Evolutionary conservation across 768 basidiomycete species (phyloP).

Genomic region (Clathrus columnatus): DNA sequence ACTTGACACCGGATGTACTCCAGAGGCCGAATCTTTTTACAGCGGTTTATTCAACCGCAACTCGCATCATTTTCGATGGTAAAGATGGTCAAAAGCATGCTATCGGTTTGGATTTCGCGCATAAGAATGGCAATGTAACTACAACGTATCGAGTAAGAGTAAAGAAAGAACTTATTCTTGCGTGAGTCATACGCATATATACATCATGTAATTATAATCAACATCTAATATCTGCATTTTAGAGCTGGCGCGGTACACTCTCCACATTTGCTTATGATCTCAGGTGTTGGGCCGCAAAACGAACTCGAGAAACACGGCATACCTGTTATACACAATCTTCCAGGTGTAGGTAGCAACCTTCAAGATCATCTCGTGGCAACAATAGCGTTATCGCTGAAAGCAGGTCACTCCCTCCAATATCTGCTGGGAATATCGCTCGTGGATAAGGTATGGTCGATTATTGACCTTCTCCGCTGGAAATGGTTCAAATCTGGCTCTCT

Average conservation of each 20-base stretch:
- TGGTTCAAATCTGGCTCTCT: conserved; percentile 5
- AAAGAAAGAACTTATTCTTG: conserved; percentile 51
- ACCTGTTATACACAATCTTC: conserved; percentile 15
- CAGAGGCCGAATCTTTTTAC: conserved; percentile 58
- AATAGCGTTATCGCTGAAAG: conserved; percentile 13
- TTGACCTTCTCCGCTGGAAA: neutral
- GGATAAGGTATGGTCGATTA: neutral
- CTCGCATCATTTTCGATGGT: conserved; percentile 43
- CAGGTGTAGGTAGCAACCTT: conserved; percentile 19
- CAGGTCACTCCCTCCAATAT: conserved; percentile 17
- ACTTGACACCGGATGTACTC: conserved; percentile 57
- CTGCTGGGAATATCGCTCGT: neutral
- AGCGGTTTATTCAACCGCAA: conserved; percentile 45
- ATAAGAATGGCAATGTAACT: conserved; percentile 24
- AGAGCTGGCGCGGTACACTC: conserved; percentile 59
- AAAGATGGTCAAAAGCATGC: conserved; percentile 31
- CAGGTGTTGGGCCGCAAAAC: conserved; percentile 23
- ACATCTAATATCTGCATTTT: neutral
- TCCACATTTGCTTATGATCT: conserved; percentile 63
- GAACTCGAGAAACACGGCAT: conserved; percentile 13
- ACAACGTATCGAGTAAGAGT: conserved; percentile 36
- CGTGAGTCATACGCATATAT: conserved; percentile 33
- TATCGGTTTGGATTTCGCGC: conserved; percentile 53
- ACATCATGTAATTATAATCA: neutral
- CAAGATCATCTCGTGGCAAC: conserved; percentile 15